Evolutionary conservation across 2,329 filamentous ascomycete species (phyloP).

Genomic region (Reticulascus tulasneorum): DNA sequence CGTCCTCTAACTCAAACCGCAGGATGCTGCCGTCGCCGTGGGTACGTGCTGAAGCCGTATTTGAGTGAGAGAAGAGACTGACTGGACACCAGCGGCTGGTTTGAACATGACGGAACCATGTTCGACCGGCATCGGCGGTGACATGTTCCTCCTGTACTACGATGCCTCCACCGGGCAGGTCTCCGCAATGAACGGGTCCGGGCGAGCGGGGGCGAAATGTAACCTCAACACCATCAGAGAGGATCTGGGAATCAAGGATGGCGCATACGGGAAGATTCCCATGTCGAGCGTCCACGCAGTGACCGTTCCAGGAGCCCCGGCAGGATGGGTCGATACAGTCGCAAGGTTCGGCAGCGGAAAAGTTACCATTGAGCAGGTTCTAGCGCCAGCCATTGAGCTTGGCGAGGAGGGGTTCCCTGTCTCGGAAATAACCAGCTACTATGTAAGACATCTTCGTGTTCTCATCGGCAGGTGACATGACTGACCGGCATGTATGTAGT

Average conservation of each 20-base stretch:
- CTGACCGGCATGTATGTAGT: slow-evolving; percentile 47
- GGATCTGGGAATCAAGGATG: slow-evolving; percentile 62
- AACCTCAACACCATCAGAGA: slow-evolving; percentile 67
- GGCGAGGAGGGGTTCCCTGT: slow-evolving; percentile 89
- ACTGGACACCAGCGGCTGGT: slow-evolving; percentile 63
- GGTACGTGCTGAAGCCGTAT: slow-evolving; percentile 44
- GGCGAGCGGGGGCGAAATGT: slow-evolving; percentile 68
- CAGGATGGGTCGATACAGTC: slow-evolving; percentile 88
- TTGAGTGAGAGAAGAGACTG: background rate
- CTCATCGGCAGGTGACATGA: background rate
- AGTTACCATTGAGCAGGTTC: slow-evolving; percentile 69
- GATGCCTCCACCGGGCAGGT: slow-evolving; percentile 78
- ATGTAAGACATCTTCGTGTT: slow-evolving; percentile 47
- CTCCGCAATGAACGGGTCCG: slow-evolving; percentile 86
- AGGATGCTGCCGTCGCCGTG: slow-evolving; percentile 96
- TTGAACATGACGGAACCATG: slow-evolving; percentile 91
- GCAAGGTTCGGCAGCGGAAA: slow-evolving; percentile 88
- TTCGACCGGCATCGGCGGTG: slow-evolving; percentile 91
- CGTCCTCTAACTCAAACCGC: slow-evolving; percentile 10
- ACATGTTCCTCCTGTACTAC: slow-evolving; percentile 96
- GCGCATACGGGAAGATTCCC: slow-evolving; percentile 59
- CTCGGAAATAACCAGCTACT: slow-evolving; percentile 68
- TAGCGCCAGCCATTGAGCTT: slow-evolving; percentile 78
- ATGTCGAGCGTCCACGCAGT: slow-evolving; percentile 73
- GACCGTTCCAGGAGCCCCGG: slow-evolving; percentile 85